Evolutionary conservation across 352 stramenopile genomes (phyloP), one percentile per base, ranked within the genome.

Genomic region (Blastocystis sp.): DNA sequence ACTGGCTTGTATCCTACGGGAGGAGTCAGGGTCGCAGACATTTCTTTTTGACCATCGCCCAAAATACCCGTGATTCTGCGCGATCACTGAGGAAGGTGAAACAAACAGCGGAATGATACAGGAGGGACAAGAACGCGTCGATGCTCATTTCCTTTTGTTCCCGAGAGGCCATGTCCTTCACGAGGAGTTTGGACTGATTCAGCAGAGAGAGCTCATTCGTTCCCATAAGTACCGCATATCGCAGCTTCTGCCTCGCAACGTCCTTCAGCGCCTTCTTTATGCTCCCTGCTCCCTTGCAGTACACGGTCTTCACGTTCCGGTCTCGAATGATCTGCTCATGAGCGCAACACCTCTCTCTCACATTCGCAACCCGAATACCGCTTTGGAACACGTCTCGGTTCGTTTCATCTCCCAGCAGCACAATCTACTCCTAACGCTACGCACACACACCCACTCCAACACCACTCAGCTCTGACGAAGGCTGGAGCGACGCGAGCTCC

Each of bases 211-310:
- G 9, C 37, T 85, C 74, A 19, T 69, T 69, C 35, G 65, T 59
- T 67, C 74, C 74, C 31, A 85, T 67, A 1, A 85, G n/a, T 24
- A 85, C 55, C 65, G 55, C 74, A 31, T 50, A 66, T 37, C 59
- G 74, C 21, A 51, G 24, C 19, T 85, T 85, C 51, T 45, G 24
- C 4, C 31, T 33, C 31, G 19, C 13, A 24, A 63, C 74, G 19
- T 81, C 51, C 39, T 81, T 81, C 33, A 59, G 50, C 33, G 50
- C 66, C 24, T 16, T 10, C 63, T 74, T 74, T 37, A 74, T 9
- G 9, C 26, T 50, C 19, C 63, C 63, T 16, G n/a, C n/a, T 24
- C 35, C 63, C 35, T 31, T 37, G 45, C 63, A 74, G 9, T 50
- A 41, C 9, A 74, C 31, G 0, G 63, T 41, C n/a, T 24, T 50